Evolutionary conservation across 1,284 basidiomycete genomes (phyloP), one percentile per base, ranked within the genome.

Genomic region (Vanrija humicola): DNA sequence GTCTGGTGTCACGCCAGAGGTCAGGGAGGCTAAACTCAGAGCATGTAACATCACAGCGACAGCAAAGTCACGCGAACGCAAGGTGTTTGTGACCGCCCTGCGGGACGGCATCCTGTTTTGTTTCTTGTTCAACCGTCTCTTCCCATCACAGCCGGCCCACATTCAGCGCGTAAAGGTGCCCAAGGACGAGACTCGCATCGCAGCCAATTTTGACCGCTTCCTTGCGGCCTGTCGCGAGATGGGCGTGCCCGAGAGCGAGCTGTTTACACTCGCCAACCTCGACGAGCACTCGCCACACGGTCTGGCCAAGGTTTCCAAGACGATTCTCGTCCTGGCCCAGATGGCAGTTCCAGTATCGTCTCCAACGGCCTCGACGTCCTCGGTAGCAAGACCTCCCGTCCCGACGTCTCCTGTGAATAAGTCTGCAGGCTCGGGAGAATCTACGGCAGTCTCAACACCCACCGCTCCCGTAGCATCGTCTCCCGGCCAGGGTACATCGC

Each of bases 91-190:
- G 46, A 87, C 89, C 55, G 84, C 87, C 1, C 70, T 92, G 58
- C 78, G 84, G 64, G 90, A 94, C 78, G 90, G 90, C 2, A 87
- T 86, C 70, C 82, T 93, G 26, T 81, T 94, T 21, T 92, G 89
- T 83, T 86, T 89, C 58, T 63, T 70, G 1, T 56, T 70, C 46
- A 73, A 73, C 54, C 65, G 67, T 34, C 64, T 69, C 16, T 72
- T 69, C 56, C 68, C 67, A 3, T 49, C 66, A 47, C 64, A 68
- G 29, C 64, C 66, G 2, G 61, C 64, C 6, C 67, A 64, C 29
- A 68, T 73, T 43, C 48, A 67, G 38, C 68, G 66, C 26, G 63
- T 70, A 52, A 69, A 67, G 58, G 60, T 72, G 39, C 65, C 68
- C n/a, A 64, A 69, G 44, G 68, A 68, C 45, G 66, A 66, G 14